phyloP scores from a whole-genome alignment of 805 yeast genomes.

The Millerozyma miso region DNA sequence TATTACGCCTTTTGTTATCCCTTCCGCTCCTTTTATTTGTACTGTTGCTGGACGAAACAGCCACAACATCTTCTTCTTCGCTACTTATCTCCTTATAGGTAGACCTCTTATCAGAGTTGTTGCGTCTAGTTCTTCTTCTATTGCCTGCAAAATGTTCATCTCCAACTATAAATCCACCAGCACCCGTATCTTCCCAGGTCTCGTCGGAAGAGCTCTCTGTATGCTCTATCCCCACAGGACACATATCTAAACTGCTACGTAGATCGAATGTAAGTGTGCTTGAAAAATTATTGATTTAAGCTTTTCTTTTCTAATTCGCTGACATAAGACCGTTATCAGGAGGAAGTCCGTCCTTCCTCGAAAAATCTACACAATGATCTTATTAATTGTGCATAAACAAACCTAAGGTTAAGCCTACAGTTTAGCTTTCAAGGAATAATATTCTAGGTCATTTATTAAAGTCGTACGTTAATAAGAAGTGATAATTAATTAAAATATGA shows the following conservation, averaged over 20 bases:
- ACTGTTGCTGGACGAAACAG: conserved; percentile 6
- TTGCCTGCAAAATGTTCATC: conserved; percentile 27
- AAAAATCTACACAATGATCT: background rate
- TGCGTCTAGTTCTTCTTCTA: conserved; percentile 13
- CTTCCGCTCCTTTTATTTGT: background rate
- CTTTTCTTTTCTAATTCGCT: background rate
- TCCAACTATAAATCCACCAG: conserved; percentile 42
- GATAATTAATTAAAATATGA: no score
- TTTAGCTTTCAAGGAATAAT: no score
- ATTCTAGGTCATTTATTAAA: no score
- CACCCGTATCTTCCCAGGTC: conserved; percentile 7
- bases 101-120: conserved; percentile 5
- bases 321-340: background rate
- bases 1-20: background rate
- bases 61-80: conserved; percentile 13
- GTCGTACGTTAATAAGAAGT: no score
- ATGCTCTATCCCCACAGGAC: conserved; percentile 2
- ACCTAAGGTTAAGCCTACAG: no score
- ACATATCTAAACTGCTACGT: conserved; percentile 1
- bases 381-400: no score
- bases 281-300: background rate
- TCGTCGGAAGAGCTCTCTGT: conserved; percentile 1
- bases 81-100: conserved; percentile 7
- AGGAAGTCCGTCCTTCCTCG: background rate
- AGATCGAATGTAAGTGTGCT: background rate